Base-by-base conservation (phyloP, 179 eudicot genomes). In the Spinacia oleracea region DNA sequence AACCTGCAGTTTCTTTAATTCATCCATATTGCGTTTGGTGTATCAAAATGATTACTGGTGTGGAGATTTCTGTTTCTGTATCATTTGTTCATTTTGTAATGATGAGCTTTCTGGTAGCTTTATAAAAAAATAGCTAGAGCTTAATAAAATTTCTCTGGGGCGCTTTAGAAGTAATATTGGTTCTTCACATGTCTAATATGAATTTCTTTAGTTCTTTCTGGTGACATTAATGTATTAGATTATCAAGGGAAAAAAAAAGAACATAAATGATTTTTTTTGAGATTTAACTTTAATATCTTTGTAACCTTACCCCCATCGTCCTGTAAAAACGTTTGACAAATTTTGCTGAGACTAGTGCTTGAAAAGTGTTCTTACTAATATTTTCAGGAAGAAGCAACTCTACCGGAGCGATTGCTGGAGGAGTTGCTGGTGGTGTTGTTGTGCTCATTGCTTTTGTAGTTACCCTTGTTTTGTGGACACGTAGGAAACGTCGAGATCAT, bases 381-480 rank as follows among this genome's bases (percentile, higher is more conserved):
- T 62, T 12, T 78, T 60, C 80, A 84, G 87, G 74, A 58, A 80
- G 76, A 46, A 82, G 77, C 55, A 72, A 80, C 55, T 81, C 85
- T 15, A 74, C 81, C 80, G 87, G 87, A 80, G 87, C 85, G 27
- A 84, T 84, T 72, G 85, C 85, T 56, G 87, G 85, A n/a, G 83
- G 87, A 35, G 81, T 85, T 48, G 83, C 84, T 77, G 85, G 82
- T 31, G 83, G 82, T 77, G 82, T 85, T 43, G 83, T 81, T 73
- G 62, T 85, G 35, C 73, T 85, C 51, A 73, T 85, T 65, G 81
- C 83, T 73, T 82, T 78, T 48, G 75, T 83, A 77, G 67, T 82
- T 58, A 72, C 79, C 76, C 79, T 82, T 77, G 79, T 80, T 77
- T 85, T 75, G 75, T 74, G 85, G 80, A 79, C 74, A 31, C 75